Evolutionary conservation across 2,329 filamentous ascomycete genomes (phyloP).

Genomic region (Dothiorella sarmentorum): DNA sequence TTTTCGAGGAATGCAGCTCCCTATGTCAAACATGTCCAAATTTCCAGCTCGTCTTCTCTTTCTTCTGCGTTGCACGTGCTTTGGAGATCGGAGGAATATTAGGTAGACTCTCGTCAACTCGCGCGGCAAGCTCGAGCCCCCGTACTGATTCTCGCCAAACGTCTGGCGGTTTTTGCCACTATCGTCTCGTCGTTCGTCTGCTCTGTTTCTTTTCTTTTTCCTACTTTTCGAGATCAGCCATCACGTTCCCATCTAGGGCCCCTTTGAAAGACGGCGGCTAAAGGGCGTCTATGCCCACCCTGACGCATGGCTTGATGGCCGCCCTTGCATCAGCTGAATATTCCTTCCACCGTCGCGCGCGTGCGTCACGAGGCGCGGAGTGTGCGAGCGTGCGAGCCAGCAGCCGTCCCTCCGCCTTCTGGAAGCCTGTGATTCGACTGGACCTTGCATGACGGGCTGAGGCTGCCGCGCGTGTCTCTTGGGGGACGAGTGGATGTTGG

Average conservation of each 20-base stretch:
- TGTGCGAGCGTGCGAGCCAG: neutral
- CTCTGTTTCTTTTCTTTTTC: neutral
- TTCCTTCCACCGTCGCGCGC: neutral
- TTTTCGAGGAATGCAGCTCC: neutral
- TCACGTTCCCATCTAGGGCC: no score
- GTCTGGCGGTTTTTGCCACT: neutral
- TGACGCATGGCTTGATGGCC: neutral
- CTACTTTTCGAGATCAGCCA: neutral
- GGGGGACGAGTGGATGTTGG: neutral
- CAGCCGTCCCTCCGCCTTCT: neutral
- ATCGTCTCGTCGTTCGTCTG: neutral
- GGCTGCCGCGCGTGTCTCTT: slow-evolving; percentile 3
- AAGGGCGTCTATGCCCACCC: neutral
- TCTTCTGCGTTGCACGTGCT: neutral
- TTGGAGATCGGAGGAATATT: neutral
- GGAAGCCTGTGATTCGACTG: neutral
- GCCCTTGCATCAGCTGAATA: slow-evolving; percentile 16
- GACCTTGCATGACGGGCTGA: neutral
- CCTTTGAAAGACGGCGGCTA: no score
- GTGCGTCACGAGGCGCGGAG: neutral
- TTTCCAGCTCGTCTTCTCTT: neutral
- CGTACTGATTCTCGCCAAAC: neutral
- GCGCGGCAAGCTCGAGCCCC: neutral
- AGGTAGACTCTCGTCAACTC: neutral
- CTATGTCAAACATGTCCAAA: neutral